Evolutionary conservation across 345 rosid species (phyloP), one percentile per base, ranked within the genome.

Genomic region (Ceriops decandra): DNA sequence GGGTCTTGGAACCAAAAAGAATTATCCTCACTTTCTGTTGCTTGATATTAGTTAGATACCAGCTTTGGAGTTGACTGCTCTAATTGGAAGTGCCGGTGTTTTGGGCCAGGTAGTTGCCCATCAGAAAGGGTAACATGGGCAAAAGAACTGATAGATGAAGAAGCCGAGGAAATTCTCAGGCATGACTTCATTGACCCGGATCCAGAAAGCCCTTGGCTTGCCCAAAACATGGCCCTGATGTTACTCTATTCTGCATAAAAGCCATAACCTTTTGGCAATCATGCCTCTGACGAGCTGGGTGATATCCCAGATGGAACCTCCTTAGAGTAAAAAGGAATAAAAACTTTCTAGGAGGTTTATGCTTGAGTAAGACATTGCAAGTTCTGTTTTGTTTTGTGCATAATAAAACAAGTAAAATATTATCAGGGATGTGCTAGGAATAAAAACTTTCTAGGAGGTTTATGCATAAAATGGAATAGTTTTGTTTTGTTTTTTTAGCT

Each of bases 131-230:
- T 80, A 64, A 73, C 79, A 0, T 90, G 98, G 99, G 80, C 90
- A 4, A 86, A 98, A 80, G 92, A 90, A 83, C 84, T 95, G 79
- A 65, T 87, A 58, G 93, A 87, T 54, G 97, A 90, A 72, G 99
- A 95, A 82, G 92, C 90, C 22, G 93, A 82, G 30, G 85, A 95
- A 38, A 92, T 92, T 68, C 77, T 95, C 5, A 60, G 66, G 79
- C 97, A 92, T 66, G 60, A 81, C 72, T 95, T 92, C 80, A 85
- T 90, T 3, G 96, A 88, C 78, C 93, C 96, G 24, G 81, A 86
- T 63, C 92, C 84, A 0, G 80, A 80, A 63, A 73, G 85, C 70
- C 96, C 97, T 61, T 88, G 97, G 99, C 91, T 92, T 70, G 85
- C 88, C 58, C 81, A 71, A 71, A 82, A 86, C 77, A 87, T 88